phyloP scores from a whole-genome alignment of 148 eudicot species.

The Diospyros lotus region DNA sequence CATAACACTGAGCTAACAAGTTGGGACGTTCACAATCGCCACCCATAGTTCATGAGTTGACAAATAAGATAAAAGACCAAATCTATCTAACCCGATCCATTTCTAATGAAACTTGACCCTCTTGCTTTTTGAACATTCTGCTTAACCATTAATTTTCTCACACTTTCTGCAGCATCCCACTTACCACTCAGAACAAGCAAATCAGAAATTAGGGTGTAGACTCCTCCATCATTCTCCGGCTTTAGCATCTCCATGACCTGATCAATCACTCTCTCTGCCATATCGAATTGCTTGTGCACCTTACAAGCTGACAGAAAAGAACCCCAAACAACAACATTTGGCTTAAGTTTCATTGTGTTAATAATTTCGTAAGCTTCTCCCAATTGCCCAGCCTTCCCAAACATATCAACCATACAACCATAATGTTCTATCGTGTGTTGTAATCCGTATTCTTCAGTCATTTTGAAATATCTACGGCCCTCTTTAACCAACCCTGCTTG shows the following conservation, averaged over 20 bases:
- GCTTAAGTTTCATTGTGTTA: constrained; percentile 32
- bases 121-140: constrained; percentile 34
- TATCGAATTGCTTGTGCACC: constrained; percentile 36
- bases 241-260: constrained; percentile 23
- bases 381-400: constrained; percentile 38
- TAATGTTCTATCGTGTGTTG: constrained; percentile 44
- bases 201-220: constrained; percentile 33
- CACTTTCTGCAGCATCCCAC: constrained; percentile 38
- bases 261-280: constrained; percentile 41
- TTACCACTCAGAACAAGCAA: constrained; percentile 32
- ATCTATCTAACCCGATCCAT: constrained; percentile 3
- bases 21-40: too few species aligned
- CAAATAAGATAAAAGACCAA: neutral
- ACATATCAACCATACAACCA: constrained; percentile 44
- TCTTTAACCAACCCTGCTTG: constrained; percentile 44
- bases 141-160: constrained; percentile 33
- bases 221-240: constrained; percentile 40
- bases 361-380: constrained; percentile 38
- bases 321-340: constrained; percentile 40
- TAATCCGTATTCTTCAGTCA: constrained; percentile 26
- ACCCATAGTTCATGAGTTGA: neutral
- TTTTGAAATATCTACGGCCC: constrained; percentile 32
- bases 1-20: too few species aligned
- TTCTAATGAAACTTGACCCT: constrained; percentile 37
- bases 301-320: constrained; percentile 43